These are phyloP conservation scores for Nicotiana sylvestris DNA, from an alignment of 257 asterid genomes.

Conservation along the genomic window DNA sequence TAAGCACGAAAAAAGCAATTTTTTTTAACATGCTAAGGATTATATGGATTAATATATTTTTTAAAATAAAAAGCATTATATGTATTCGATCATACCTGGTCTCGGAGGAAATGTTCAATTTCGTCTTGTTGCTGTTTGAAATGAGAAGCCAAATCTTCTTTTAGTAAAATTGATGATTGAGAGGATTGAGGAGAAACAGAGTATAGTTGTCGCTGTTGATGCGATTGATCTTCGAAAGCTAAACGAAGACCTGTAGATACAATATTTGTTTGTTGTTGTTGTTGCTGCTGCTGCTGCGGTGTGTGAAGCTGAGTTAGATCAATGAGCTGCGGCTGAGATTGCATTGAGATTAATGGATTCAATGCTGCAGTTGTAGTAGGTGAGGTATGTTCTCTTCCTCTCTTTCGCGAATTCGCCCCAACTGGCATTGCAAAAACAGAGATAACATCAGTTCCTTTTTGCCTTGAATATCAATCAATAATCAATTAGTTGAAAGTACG, in stretches of 20 bases:
- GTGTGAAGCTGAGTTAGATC: conserved; percentile 26
- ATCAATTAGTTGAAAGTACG: background rate
- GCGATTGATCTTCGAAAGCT: conserved; percentile 27
- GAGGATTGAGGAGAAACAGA: conserved; percentile 31
- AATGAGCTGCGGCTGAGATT: conserved; percentile 18
- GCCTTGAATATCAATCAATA: background rate
- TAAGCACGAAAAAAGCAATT: too few relatives aligned
- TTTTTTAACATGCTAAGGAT: background rate
- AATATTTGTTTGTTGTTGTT: conserved; percentile 9
- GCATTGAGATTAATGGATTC: conserved; percentile 21
- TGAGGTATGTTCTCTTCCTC: conserved; percentile 27
- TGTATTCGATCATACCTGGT: conserved; percentile 5
- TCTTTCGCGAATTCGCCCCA: conserved; percentile 20
- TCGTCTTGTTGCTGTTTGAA: conserved; percentile 33
- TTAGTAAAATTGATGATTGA: conserved; percentile 25
- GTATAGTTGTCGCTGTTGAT: conserved; percentile 5
- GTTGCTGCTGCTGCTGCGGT: conserved; percentile 1
- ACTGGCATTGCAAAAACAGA: background rate
- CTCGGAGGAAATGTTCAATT: conserved; percentile 24
- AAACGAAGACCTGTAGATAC: conserved; percentile 42
- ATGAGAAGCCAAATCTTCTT: conserved; percentile 27
- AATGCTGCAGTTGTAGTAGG: conserved; percentile 1
- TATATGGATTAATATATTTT: background rate
- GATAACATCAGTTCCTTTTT: background rate
- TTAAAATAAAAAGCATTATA: background rate